Evolutionary conservation across 208 protist species (phyloP), one percentile per base, ranked within the genome.

Genomic region (Crithidia bombi): DNA sequence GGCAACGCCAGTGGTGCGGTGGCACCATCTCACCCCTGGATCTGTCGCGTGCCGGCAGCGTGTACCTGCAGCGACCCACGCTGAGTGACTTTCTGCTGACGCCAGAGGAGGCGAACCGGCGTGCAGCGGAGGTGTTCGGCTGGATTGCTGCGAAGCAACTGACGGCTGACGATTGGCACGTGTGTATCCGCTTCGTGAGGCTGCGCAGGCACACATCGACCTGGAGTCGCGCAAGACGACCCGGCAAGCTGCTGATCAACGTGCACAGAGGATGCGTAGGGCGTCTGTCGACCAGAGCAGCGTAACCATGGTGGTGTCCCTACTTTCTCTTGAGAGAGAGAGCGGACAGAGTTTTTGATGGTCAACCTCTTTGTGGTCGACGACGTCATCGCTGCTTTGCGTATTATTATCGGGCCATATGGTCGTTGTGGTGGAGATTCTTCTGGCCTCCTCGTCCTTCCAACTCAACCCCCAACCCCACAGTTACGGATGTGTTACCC

Each of bases 1-100:
- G 95, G 95, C 68, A 96, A 97, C 75, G 94, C 95, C 21, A 96
- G 91, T 56, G 95, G 95, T 28, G 69, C 90, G 0, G 84, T 94
- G 25, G 67, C 79, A 33, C 71, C 86, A 67, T 97, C 23, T 54
- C 82, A 21, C 88, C 87, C 19, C 70, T 95, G 11, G 38, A 78
- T 0, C 71, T 97, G 19, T 79, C 67, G 41, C 46, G 64, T 19
- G 56, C 63, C 9, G 81, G 86, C n/a, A 96, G 92, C 38, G 44
- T 97, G 9, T 91, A 84, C 65, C 64, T 96, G 19, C 93, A 90
- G 69, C 84, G 91, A 41, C 90, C 93, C 30, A 82, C 39, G 17
- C 71, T 97, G 30, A 32, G 0, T n/a, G 73, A 97, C 69, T 95
- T 79, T 44, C 57, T 95, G 30, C 14, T 33, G 15, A 66, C 63